phyloP scores from a whole-genome alignment of 768 basidiomycete species.

The Rhizopogon vinicolor region DNA sequence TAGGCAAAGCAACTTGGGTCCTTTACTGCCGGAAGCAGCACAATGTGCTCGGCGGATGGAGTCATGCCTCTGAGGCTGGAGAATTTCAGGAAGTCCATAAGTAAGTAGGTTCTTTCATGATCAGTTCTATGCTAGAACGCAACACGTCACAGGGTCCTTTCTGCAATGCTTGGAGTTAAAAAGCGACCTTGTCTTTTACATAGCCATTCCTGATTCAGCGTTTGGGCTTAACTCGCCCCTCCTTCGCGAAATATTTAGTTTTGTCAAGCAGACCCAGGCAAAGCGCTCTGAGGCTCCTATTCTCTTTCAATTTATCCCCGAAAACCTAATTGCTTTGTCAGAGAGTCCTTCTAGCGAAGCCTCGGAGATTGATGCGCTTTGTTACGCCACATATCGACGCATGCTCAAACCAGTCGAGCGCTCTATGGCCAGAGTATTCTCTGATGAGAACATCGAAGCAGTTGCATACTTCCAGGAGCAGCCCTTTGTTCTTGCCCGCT shows the following conservation, averaged over 20 bases:
- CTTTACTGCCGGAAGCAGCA: slow-evolving; percentile 48
- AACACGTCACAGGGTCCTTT: neutral
- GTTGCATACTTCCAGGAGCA: slow-evolving; percentile 60
- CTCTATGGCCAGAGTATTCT: slow-evolving; percentile 49
- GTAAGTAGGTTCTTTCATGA: slow-evolving; percentile 29
- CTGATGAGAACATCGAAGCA: slow-evolving; percentile 32
- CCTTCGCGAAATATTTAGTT: slow-evolving; percentile 66
- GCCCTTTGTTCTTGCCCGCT: slow-evolving; percentile 57
- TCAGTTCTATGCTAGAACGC: neutral
- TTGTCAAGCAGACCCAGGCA: slow-evolving; percentile 53
- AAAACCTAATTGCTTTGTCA: slow-evolving; percentile 49
- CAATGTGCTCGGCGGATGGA: slow-evolving; percentile 46
- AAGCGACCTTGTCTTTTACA: slow-evolving; percentile 57
- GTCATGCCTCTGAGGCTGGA: slow-evolving; percentile 63
- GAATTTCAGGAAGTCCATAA: slow-evolving; percentile 62
- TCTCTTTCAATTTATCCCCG: slow-evolving; percentile 72
- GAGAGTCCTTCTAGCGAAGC: slow-evolving; percentile 38
- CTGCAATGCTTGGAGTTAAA: slow-evolving; percentile 9
- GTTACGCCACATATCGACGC: slow-evolving; percentile 68
- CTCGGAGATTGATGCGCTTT: slow-evolving; percentile 45
- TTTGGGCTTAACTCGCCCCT: slow-evolving; percentile 62
- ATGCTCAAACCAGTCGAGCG: slow-evolving; percentile 59
- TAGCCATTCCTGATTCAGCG: slow-evolving; percentile 55
- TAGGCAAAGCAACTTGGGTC: slow-evolving; percentile 62
- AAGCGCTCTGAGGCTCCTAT: slow-evolving; percentile 43